Evolutionary conservation across 192 early-diverging fungal genomes (phyloP).

Genomic region (Coemansia sp.): DNA sequence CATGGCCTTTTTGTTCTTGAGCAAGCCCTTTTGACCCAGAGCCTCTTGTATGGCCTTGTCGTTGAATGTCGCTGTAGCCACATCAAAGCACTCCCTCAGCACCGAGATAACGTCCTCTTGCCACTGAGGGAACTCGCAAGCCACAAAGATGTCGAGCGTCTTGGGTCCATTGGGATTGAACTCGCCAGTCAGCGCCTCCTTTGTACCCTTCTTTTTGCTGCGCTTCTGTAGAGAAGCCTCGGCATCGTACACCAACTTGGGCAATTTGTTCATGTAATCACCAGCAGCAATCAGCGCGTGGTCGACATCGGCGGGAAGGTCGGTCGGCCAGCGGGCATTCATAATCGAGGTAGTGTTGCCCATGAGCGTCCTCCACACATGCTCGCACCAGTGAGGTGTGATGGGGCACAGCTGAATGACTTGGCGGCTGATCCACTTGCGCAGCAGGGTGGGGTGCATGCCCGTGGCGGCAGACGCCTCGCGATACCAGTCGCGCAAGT

Average conservation of each 20-base stretch:
- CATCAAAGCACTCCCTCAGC: constrained; percentile 62
- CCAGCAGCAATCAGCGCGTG: constrained; percentile 70
- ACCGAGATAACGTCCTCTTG: constrained; percentile 72
- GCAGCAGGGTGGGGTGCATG: constrained; percentile 86
- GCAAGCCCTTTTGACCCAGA: constrained; percentile 69
- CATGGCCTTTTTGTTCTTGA: constrained; percentile 97
- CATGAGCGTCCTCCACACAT: constrained; percentile 82
- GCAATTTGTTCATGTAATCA: constrained; percentile 76
- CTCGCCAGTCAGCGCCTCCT: constrained; percentile 52
- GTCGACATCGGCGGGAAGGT: constrained; percentile 64
- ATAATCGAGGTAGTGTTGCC: constrained; percentile 73
- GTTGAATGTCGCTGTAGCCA: constrained; percentile 62
- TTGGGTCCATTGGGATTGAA: constrained; percentile 67
- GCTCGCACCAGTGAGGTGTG: constrained; percentile 92
- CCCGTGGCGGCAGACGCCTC: constrained; percentile 69
- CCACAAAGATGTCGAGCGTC: constrained; percentile 77
- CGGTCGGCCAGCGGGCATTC: constrained; percentile 66
- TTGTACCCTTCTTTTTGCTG: constrained; percentile 80
- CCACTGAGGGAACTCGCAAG: constrained; percentile 89
- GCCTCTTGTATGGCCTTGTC: constrained; percentile 72
- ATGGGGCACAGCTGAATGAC: constrained; percentile 85
- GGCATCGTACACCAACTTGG: constrained; percentile 77
- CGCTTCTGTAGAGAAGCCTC: constrained; percentile 60
- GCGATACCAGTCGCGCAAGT: constrained; percentile 86
- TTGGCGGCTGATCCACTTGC: constrained; percentile 82